Evolutionary conservation across 768 basidiomycete genomes (phyloP).

Genomic region (Mycena latifolia): DNA sequence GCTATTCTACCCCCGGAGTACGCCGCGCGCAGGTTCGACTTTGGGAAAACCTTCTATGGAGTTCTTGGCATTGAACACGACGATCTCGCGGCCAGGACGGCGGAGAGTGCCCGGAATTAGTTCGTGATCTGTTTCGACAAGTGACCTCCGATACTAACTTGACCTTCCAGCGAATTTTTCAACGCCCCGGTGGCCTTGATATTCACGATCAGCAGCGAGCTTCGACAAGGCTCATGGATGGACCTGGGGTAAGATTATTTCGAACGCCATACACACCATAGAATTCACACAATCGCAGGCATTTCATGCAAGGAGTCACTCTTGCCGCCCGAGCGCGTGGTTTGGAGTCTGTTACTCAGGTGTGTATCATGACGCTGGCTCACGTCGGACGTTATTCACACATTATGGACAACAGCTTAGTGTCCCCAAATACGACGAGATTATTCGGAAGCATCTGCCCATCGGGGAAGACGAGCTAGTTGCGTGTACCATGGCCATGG

Average conservation of each 20-base stretch:
- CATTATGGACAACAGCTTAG: constrained; percentile 17
- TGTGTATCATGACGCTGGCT: too few relatives aligned
- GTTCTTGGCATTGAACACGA: constrained; percentile 7
- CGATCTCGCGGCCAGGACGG: constrained; percentile 5
- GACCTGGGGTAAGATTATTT: constrained; percentile 27
- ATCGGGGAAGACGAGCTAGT: constrained; percentile 32
- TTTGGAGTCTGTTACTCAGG: constrained; percentile 31
- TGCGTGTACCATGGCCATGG: constrained; percentile 27
- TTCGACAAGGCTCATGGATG: constrained; percentile 30
- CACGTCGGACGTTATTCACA: too few relatives aligned
- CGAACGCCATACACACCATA: too few relatives aligned
- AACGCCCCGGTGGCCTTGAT: constrained; percentile 35
- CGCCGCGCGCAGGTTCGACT: constrained; percentile 14
- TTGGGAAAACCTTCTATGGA: constrained; percentile 22
- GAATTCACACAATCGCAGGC: not conserved
- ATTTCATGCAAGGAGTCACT: constrained; percentile 34
- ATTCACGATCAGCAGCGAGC: constrained; percentile 27
- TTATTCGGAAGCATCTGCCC: constrained; percentile 29
- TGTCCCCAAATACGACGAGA: constrained; percentile 21
- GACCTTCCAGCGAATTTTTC: not conserved
- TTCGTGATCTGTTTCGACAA: not conserved
- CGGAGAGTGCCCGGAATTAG: constrained; percentile 17
- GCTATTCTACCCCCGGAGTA: constrained; percentile 1
- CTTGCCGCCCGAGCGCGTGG: constrained; percentile 34
- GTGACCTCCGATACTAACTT: not conserved